Percentiles rank a stretch among this genome's conserved stretches.
Evolutionary conservation across 257 asterid species (phyloP).

Genomic region (Nicotiana sylvestris): DNA sequence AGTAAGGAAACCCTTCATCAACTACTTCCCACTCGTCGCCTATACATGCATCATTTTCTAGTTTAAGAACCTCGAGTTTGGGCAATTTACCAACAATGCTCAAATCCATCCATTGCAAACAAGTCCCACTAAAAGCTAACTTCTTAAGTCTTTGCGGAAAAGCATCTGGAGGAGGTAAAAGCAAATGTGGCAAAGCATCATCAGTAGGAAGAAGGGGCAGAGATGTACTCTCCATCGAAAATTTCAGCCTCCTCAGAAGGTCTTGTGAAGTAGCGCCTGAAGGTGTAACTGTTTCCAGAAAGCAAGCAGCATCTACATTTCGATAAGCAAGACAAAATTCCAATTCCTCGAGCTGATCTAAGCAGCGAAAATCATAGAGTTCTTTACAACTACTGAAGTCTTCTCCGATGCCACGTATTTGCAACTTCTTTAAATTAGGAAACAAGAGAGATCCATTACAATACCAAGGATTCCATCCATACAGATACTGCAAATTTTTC

Average conservation of each 20-base stretch:
- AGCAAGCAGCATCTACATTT: not conserved
- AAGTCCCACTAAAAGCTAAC: fast-evolving
- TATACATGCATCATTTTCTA: not conserved
- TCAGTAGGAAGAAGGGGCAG: not conserved
- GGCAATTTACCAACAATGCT: not conserved
- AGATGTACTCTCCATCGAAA: not conserved
- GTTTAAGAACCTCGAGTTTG: not conserved
- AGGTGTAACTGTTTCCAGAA: not conserved
- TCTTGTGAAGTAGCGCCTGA: not conserved
- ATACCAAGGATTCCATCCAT: constrained; percentile 9
- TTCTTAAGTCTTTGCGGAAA: constrained; percentile 18
- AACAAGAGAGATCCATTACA: constrained; percentile 7
- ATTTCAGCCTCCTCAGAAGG: no score
- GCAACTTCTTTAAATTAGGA: constrained; percentile 25
- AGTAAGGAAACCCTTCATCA: not conserved
- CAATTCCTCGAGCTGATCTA: constrained; percentile 18
- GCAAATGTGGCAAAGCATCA: not conserved
- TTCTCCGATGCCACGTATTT: not conserved
- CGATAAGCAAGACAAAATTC: not conserved
- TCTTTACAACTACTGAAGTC: not conserved
- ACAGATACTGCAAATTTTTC: constrained; percentile 6
- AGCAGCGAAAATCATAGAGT: constrained; percentile 9
- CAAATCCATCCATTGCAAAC: not conserved
- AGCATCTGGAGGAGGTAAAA: not conserved
- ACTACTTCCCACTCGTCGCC: not conserved